Base-by-base conservation (phyloP, 768 basidiomycete species). In the Leucocoprinus birnbaumii region DNA sequence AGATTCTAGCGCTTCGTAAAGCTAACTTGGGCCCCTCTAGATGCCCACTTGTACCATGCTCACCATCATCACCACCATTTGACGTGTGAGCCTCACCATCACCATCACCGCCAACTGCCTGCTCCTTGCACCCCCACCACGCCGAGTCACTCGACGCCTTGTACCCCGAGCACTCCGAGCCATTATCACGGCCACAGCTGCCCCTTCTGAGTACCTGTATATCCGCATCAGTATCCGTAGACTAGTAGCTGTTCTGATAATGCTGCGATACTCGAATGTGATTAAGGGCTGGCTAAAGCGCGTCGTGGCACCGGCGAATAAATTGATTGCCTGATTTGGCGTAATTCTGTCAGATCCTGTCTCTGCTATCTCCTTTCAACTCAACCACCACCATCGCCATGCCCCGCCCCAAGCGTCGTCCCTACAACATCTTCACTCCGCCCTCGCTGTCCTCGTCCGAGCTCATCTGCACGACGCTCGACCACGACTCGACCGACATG, bases 381-480 rank as follows among this genome's bases (percentile, higher is more conserved):
- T 37, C 2, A 52, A 52, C 50, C 37, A 44, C 49, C 45, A 35
- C 59, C 41, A 50, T 35, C 51, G 40, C 37, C 18, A 80, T 79
- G 78, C 72, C 79, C 55, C 69, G 68, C 50, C 34, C 34, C 4
- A 69, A 73, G 51, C 72, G 73, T 53, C 70, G 71, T 45, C 66
- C 73, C 53, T 90, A 89, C 66, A 88, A 86, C 38, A 78, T 83
- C 19, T 79, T 86, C 60, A 76, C 77, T 0, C 84, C 86, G 19
- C 87, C 88, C 4, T 77, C 73, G 25, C 79, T 90, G 53, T 78
- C 80, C 40, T 88, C 87, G 83, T 85, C 84, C 57, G 87, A 90
- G 72, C 86, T 90, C 47, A 82, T 89, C 51, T 84, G 85, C 71
- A 89, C 87, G 40, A 87, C 86, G 4, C 78, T 90, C 54, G 85